Percentiles rank a stretch among this genome's conserved stretches.
Conservation (phyloP, 2,329 filamentous ascomycete species). For the Alternaria arborescens region DNA sequence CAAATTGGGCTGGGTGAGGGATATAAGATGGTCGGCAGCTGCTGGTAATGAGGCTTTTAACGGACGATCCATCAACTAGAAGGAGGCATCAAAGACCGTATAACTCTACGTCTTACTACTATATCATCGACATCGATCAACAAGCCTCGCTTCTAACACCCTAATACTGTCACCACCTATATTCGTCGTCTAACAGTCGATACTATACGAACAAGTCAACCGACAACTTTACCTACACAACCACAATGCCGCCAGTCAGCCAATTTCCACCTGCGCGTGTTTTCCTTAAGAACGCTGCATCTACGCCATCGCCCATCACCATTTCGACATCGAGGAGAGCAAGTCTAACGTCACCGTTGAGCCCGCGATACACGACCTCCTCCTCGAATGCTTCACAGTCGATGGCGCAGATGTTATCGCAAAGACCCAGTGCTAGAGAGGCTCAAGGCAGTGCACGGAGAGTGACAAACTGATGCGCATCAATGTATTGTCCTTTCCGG, state of each 20-base stretch:
- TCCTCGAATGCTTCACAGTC: conserved; percentile 35
- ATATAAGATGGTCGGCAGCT: conserved; percentile 12
- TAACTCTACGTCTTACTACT: background rate
- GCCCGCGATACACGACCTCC: conserved; percentile 28
- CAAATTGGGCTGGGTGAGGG: background rate
- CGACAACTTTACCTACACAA: background rate
- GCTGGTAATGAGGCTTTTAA: background rate
- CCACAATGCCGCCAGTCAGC: conserved; percentile 43
- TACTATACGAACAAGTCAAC: background rate
- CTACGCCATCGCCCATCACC: conserved; percentile 15
- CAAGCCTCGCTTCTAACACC: background rate
- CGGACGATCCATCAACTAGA: background rate
- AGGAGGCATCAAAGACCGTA: background rate
- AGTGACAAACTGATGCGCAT: conserved; percentile 9
- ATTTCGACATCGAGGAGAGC: conserved; percentile 13
- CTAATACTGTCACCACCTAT: background rate
- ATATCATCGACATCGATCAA: background rate
- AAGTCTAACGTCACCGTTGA: conserved; percentile 20
- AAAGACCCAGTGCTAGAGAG: conserved; percentile 28
- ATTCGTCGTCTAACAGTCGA: background rate
- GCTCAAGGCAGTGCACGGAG: background rate
- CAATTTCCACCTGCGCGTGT: conserved; percentile 45
- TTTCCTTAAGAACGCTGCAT: conserved; percentile 35
- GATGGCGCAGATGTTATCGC: conserved; percentile 34
- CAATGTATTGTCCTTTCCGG: background rate